Percentiles rank a stretch among this genome's conserved stretches.
phyloP scores from a whole-genome alignment of 2,329 filamentous ascomycete genomes.

The Penicillium sp. region DNA sequence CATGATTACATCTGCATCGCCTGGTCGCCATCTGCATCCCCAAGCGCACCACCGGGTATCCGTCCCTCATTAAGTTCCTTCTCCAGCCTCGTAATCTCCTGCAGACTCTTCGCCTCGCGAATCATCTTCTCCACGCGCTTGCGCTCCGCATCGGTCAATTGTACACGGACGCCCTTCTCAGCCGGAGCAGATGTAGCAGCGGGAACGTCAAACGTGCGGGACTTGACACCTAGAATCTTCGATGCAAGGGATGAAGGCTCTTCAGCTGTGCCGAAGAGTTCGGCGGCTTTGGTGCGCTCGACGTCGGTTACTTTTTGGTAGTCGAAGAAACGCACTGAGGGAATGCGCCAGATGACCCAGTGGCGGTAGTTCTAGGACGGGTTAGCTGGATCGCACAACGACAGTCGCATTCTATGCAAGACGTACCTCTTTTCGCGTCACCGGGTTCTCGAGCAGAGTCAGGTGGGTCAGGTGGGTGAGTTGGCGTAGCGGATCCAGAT shows the following conservation, averaged over 20 bases:
- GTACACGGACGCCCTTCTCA: slow-evolving; percentile 72
- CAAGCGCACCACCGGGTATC: slow-evolving; percentile 66
- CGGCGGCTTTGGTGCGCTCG: slow-evolving; percentile 73
- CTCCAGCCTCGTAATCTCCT: slow-evolving; percentile 87
- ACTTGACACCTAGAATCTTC: slow-evolving; percentile 84
- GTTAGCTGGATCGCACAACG: slow-evolving; percentile 4
- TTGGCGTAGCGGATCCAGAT: slow-evolving; percentile 75
- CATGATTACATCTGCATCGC: slow-evolving; percentile 40
- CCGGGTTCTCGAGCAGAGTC: slow-evolving; percentile 81
- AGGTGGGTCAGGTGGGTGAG: slow-evolving; percentile 76
- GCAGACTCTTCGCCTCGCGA: slow-evolving; percentile 80
- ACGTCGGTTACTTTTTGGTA: slow-evolving; percentile 86
- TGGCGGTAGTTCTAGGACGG: slow-evolving; percentile 76
- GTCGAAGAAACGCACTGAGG: slow-evolving; percentile 84
- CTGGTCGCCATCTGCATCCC: slow-evolving; percentile 36
- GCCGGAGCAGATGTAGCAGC: slow-evolving; percentile 42
- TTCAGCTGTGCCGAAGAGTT: slow-evolving; percentile 78
- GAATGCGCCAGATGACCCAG: slow-evolving; percentile 87
- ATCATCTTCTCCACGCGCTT: slow-evolving; percentile 84
- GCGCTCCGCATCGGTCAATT: slow-evolving; percentile 86
- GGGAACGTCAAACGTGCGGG: slow-evolving; percentile 66
- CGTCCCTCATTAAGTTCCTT: slow-evolving; percentile 89
- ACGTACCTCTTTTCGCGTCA: slow-evolving; percentile 86
- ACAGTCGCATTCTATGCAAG: not conserved
- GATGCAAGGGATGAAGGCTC: slow-evolving; percentile 79